Base-by-base conservation (phyloP, 805 yeast species). In the Ogataea populi-albae region DNA sequence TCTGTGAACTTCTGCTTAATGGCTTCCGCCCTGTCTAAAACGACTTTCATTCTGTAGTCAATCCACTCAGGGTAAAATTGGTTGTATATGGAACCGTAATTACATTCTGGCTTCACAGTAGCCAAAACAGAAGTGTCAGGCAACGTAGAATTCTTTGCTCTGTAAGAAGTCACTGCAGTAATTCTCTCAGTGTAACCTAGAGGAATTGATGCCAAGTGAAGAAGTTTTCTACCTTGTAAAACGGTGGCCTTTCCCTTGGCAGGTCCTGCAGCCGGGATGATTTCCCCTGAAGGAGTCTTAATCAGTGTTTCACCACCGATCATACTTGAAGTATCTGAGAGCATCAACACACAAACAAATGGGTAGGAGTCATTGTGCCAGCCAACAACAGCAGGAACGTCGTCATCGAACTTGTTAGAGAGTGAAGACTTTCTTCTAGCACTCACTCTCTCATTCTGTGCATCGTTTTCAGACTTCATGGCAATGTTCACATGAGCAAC, bases 321-420 rank as follows among this genome's bases (percentile, higher is more conserved):
- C 81, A 77, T 76, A 29, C 64, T 57, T 3, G 69, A 45, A 6
- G 83, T 77, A 49, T 77, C 81, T 20, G 77, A 69, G 29, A 77
- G 51, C 84, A 77, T 77, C 41, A 77, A 62, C 11, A 77, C 83
- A 56, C 81, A 77, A 14, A 77, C 82, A 51, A 75, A 75, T 11
- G 81, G 82, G 37, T 75, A 76, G n/a, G 78, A 68, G 51, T 77
- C 84, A 35, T 62, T 54, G 61, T 77, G 83, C 84, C 84, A 77
- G 20, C 75, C 74, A 23, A 76, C 79, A 27, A 76, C 66, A 16
- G 77, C 80, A 9, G 77, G 76, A 32, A 73, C 64, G 26, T 69
- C 68, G 5, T 52, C 57, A 22, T 55, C 55, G 34, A 37, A 37
- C 15, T 46, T 47, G 30, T 46, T 47, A 6, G 41, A 40, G 41